Conservation (phyloP, 2,329 filamentous ascomycete species). For the Cladophialophora exuberans region DNA sequence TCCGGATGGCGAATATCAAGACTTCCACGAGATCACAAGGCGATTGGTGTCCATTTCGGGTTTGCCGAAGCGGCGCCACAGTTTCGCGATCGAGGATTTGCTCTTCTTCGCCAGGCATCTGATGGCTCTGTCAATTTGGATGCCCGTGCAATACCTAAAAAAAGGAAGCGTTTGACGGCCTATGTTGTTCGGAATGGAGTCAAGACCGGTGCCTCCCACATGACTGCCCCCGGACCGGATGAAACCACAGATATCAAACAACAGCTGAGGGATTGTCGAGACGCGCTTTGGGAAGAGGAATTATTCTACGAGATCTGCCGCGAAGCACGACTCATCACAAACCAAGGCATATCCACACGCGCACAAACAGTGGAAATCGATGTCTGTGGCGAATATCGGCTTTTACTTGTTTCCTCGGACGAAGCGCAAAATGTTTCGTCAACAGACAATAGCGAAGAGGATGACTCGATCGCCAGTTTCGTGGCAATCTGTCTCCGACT, state of each 20-base stretch:
- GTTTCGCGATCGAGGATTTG: conserved; percentile 74
- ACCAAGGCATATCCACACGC: conserved; percentile 69
- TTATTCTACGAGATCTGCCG: conserved; percentile 86
- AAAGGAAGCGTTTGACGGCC: conserved; percentile 67
- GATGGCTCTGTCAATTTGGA: conserved; percentile 79
- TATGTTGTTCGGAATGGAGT: conserved; percentile 23
- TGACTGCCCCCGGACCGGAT: neutral
- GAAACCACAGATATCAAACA: conserved; percentile 38
- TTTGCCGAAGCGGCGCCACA: conserved; percentile 72
- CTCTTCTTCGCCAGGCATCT: conserved; percentile 72
- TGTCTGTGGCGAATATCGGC: conserved; percentile 56
- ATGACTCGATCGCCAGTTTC: conserved; percentile 63
- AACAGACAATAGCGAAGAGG: conserved; percentile 37
- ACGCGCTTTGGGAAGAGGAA: conserved; percentile 66
- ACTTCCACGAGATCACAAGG: conserved; percentile 71
- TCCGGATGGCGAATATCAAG: conserved; percentile 85
- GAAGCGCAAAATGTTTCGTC: conserved; percentile 51
- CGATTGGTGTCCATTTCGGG: conserved; percentile 84
- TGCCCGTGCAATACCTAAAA: conserved; percentile 49
- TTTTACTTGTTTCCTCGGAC: conserved; percentile 70
- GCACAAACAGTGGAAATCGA: conserved; percentile 62
- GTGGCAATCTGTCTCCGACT: conserved; percentile 72
- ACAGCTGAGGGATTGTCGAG: conserved; percentile 45
- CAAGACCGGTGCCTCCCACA: conserved; percentile 23
- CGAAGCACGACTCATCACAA: conserved; percentile 74